A percentile compares a stretch with the other conserved stretches of the same genome.
Conservation (phyloP, 2,329 filamentous ascomycete species). For the Aspergillus udagawae region DNA sequence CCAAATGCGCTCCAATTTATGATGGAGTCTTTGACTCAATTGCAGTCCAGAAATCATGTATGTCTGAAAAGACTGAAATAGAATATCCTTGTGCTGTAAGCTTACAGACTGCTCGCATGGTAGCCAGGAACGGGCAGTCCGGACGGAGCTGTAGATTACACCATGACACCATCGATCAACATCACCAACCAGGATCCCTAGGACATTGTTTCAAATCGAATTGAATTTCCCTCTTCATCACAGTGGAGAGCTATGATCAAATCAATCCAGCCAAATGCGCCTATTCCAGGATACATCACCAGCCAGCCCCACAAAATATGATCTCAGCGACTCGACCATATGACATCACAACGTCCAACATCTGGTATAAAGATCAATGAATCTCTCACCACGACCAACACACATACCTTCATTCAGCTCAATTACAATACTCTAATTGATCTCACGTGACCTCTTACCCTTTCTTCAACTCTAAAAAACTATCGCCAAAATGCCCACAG, state of each 20-base stretch:
- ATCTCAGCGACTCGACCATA: slow-evolving; percentile 26
- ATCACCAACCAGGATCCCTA: background rate
- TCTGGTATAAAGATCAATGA: slow-evolving; percentile 13
- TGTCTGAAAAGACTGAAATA: background rate
- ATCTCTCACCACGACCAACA: background rate
- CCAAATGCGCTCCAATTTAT: background rate
- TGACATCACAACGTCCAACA: slow-evolving; percentile 19
- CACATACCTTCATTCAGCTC: background rate
- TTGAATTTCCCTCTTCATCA: background rate
- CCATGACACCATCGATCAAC: background rate
- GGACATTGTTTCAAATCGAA: background rate
- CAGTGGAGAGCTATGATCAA: background rate
- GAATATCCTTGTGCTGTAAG: background rate
- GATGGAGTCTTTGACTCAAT: background rate
- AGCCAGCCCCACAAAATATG: slow-evolving; percentile 20
- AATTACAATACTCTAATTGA: background rate
- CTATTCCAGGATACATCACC: background rate
- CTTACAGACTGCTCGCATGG: background rate
- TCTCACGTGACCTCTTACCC: background rate
- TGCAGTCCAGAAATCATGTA: background rate
- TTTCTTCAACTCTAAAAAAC: background rate
- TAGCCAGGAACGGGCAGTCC: background rate
- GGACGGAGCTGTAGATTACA: background rate
- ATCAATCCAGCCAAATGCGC: background rate
- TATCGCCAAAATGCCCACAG: background rate